Percentiles rank a stretch among this genome's conserved stretches.
These are phyloP conservation scores for Urtica urens DNA, from an alignment of 306 rosid genomes.

Conservation along the genomic window DNA sequence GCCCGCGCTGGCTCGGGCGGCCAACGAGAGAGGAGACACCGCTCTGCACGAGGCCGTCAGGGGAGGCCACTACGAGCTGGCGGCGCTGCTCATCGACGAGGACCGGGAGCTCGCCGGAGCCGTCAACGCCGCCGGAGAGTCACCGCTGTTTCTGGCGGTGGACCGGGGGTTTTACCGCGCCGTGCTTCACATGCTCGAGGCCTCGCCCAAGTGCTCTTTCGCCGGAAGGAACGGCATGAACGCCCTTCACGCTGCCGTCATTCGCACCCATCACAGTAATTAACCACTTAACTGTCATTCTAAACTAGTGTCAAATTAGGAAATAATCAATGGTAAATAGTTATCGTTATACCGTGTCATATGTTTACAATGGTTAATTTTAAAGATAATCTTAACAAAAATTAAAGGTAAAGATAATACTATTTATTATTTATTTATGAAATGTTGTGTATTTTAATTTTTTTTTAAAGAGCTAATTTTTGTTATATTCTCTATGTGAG, in stretches of 20 bases:
- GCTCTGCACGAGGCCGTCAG: conserved; percentile 6
- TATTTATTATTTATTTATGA: no score
- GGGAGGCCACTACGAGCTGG: conserved; percentile 1
- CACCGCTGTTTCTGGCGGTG: conserved; percentile 10
- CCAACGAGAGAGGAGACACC: neutral
- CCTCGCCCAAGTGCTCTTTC: conserved; percentile 5
- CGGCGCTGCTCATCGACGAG: conserved; percentile 5
- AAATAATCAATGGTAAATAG: no score
- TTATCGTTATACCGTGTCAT: no score
- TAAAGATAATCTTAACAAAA: no score
- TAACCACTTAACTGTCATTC: neutral
- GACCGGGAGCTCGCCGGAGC: conserved; percentile 8
- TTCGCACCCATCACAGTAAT: conserved; percentile 7
- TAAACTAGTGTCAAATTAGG: no score
- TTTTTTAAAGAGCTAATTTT: no score
- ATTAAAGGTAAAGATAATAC: no score
- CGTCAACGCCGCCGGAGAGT: conserved; percentile 3
- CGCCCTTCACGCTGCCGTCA: conserved; percentile 8
- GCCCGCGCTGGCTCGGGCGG: neutral
- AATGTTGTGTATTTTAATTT: no score
- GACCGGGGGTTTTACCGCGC: conserved; percentile 5
- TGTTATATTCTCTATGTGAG: no score
- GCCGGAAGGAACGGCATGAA: conserved; percentile 10
- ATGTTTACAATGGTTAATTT: no score
- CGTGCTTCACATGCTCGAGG: conserved; percentile 6